Base-by-base conservation (phyloP, 2,329 filamentous ascomycete genomes). In the Monosporascus sp. region DNA sequence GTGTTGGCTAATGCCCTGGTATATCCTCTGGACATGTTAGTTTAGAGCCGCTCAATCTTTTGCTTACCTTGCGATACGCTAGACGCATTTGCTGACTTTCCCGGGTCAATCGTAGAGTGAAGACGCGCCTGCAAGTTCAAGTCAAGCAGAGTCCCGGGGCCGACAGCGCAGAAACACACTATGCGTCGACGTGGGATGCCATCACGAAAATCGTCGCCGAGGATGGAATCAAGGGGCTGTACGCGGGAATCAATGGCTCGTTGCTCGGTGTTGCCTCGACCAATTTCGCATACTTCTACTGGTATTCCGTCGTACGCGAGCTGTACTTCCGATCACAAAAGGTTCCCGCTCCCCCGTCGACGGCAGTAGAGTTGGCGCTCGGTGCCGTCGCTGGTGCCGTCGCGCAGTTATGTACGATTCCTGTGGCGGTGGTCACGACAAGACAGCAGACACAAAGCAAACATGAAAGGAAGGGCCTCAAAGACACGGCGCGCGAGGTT, bases 271-370 rank as follows among this genome's bases (percentile, higher is more conserved):
- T 99, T 37, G 93, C 91, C 1, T 97, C 92, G 25, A 97, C 93
- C 50, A 99, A 99, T 72, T 99, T 99, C 69, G 94, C 94, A 64
- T 99, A 99, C 74, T 99, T 99, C 70, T 99, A 99, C 76, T 97
- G 93, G 92, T 97, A 97, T 70, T 93, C 90, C 5, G 74, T 94
- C 27, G 90, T 97, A 34, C 85, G 94, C 57, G 84, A 84, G 17
- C 72, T 96, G 20, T 97, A 97, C 70, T 72, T 89, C 60, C 81
- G 81, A 60, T 74, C 82, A 41, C 70, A 79, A 56, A 81, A 80
- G 60, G 68, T 68, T 17, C 60, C 68, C 3, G 66, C 65, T 3
- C 67, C 86, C 25, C 90, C 91, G 2, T 86, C 89, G 20, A 97
- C 92, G 0, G 82, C 88, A 5, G 79, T 87, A 45, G 94, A 99